Evolutionary conservation across 495 filamentous ascomycete species (phyloP).

Genomic region (Penicillium crystallinum): DNA sequence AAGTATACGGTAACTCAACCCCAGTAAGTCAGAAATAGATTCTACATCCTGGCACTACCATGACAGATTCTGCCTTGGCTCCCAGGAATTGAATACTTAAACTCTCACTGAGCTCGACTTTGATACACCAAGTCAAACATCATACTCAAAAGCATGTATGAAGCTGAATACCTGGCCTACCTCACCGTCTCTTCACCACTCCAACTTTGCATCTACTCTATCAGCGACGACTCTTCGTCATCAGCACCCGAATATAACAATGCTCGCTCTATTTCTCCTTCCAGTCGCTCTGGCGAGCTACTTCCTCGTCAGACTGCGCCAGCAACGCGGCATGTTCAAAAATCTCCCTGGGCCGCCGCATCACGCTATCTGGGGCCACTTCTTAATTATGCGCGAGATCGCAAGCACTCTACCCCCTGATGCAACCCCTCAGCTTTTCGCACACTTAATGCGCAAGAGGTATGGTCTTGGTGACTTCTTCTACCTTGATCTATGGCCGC

Average conservation of each 20-base stretch:
- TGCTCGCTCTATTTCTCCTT: neutral
- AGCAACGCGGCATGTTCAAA: constrained; percentile 3
- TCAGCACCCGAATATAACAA: neutral
- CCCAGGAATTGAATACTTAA: neutral
- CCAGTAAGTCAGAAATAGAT: neutral
- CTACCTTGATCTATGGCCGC: constrained; percentile 19
- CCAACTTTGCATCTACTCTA: constrained; percentile 3
- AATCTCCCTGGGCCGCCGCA: constrained; percentile 2
- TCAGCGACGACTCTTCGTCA: neutral
- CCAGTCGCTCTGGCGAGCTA: neutral
- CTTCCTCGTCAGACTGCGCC: neutral
- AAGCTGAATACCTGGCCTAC: neutral
- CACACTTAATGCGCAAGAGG: constrained; percentile 2
- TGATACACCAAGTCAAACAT: neutral
- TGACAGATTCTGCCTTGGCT: neutral
- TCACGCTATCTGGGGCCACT: constrained; percentile 6
- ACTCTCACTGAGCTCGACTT: neutral
- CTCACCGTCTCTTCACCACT: neutral
- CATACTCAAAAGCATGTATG: neutral
- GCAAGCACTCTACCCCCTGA: neutral
- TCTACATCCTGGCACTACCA: neutral
- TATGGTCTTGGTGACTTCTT: constrained; percentile 15
- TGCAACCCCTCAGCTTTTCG: constrained; percentile 2
- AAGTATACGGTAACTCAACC: neutral
- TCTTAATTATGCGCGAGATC: constrained; percentile 3